These are phyloP conservation scores for Taphrina sp. DNA, from an alignment of 1,139 yeast species.

Conservation along the genomic window DNA sequence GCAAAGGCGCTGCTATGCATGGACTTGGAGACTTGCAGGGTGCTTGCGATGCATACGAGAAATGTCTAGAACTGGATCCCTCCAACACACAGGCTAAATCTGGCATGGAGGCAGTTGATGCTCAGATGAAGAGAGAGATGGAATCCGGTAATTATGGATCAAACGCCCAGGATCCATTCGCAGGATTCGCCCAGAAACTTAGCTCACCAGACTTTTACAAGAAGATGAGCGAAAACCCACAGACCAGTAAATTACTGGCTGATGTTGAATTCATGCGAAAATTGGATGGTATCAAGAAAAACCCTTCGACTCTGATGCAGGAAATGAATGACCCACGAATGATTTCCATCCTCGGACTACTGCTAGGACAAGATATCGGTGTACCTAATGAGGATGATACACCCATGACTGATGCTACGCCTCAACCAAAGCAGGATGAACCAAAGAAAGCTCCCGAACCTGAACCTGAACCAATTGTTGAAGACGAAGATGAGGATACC, in stretches of 20 bases:
- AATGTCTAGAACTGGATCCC: slow-evolving; percentile 81
- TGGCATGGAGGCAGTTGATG: slow-evolving; percentile 70
- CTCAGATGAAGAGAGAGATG: slow-evolving; percentile 50
- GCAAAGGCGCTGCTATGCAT: slow-evolving; percentile 89
- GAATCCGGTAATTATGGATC: slow-evolving; percentile 43
- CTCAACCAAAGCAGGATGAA: slow-evolving; percentile 41
- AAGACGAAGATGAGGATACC: slow-evolving; percentile 40
- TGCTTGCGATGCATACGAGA: slow-evolving; percentile 62
- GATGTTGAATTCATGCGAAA: slow-evolving; percentile 82
- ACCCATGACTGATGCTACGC: slow-evolving; percentile 38
- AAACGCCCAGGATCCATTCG: slow-evolving; percentile 54
- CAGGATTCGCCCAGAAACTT: slow-evolving; percentile 76
- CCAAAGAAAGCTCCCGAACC: slow-evolving; percentile 41
- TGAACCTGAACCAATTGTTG: slow-evolving; percentile 41
- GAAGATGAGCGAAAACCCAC: slow-evolving; percentile 77
- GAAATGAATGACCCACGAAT: slow-evolving; percentile 69
- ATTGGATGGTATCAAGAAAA: slow-evolving; percentile 60
- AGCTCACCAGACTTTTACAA: slow-evolving; percentile 75
- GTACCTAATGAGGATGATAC: slow-evolving; percentile 38
- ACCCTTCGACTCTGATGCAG: slow-evolving; percentile 51
- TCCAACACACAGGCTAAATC: slow-evolving; percentile 80
- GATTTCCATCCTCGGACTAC: slow-evolving; percentile 82
- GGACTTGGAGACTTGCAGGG: slow-evolving; percentile 69
- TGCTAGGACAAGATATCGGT: slow-evolving; percentile 50
- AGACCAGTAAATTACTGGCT: slow-evolving; percentile 79